Evolutionary conservation across 352 stramenopile species (phyloP), one percentile per base, ranked within the genome.

Genomic region (Phytophthora fragariaefolia): DNA sequence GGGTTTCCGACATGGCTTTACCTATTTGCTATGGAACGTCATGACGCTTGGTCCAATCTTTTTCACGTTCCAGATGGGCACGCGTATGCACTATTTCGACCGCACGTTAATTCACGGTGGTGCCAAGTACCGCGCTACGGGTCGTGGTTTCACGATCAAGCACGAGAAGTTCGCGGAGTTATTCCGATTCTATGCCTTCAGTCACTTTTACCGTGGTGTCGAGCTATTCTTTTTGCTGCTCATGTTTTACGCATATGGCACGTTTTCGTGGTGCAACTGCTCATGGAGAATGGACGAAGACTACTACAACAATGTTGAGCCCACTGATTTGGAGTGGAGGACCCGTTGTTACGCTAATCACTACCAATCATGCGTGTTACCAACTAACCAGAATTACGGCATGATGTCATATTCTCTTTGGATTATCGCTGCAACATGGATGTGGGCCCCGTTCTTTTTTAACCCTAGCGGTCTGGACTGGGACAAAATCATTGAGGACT

Each of bases 51-150:
- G 97, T 46, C 97, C 97, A n/a, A 82, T 99, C 32, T 98, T 99
- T 81, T 99, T 99, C 71, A 99, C 98, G 67, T 99, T 99, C 83
- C 97, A 99, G 73, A 99, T 99, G 82, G 97, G 98, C 58, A 99
- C 97, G 15, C 97, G 98, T 75, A 98, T 98, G 71, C 92, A 98
- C 77, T 99, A 99, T 85, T 99, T 99, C 76, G 93, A 98, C 46
- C 97, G 98, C 62, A 99, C 97, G 18, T 87, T 99, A 70, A 87
- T 99, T 42, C 97, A 98, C 62, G 97, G 97, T 62, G 97, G 97
- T 65, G 97, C 97, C 4, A 99, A 98, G 79, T 99, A 99, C 76
- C 91, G 97, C 45, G 92, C 97, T 15, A 99, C 97, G 10, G 97
- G 97, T 77, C 92, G 97, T 91, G 97, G 97, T 55, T 99, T 99